These are phyloP conservation scores for Geranomyces michiganensis DNA, from an alignment of 192 early-diverging fungal species.

Conservation along the genomic window DNA sequence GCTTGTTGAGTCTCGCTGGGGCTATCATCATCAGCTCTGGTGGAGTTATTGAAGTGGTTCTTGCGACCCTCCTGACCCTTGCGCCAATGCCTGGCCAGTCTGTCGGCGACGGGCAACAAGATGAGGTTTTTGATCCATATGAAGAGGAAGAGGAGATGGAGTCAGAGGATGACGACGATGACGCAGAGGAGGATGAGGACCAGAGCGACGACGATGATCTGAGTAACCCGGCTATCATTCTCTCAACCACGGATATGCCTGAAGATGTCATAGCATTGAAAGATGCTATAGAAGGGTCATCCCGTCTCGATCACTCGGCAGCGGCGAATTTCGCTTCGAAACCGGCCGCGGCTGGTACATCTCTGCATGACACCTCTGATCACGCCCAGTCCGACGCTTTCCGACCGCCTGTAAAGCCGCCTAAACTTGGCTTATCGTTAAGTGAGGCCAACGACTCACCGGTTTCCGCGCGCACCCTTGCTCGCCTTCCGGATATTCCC, in stretches of 20 bases:
- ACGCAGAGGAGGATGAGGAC: background rate
- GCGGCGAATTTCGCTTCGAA: background rate
- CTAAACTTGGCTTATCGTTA: background rate
- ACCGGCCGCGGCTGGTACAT: background rate
- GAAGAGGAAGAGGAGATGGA: background rate
- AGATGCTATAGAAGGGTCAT: background rate
- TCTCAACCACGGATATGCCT: background rate
- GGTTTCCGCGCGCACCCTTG: background rate
- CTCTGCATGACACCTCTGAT: background rate
- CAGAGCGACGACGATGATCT: conserved; percentile 2
- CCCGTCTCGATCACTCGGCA: background rate
- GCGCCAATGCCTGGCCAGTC: background rate
- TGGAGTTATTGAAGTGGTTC: background rate
- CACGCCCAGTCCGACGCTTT: background rate
- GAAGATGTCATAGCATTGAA: background rate
- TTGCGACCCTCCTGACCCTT: background rate
- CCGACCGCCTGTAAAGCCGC: background rate
- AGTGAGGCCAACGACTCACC: background rate
- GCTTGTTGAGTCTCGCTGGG: background rate
- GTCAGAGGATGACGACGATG: background rate
- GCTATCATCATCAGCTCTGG: background rate
- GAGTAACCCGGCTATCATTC: background rate
- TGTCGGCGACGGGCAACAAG: background rate
- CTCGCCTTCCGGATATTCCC: background rate
- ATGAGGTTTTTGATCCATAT: background rate